A percentile compares a stretch with the other conserved stretches of the same genome.
phyloP scores from a whole-genome alignment of 2,329 filamentous ascomycete genomes.

The Colletotrichum limetticola region DNA sequence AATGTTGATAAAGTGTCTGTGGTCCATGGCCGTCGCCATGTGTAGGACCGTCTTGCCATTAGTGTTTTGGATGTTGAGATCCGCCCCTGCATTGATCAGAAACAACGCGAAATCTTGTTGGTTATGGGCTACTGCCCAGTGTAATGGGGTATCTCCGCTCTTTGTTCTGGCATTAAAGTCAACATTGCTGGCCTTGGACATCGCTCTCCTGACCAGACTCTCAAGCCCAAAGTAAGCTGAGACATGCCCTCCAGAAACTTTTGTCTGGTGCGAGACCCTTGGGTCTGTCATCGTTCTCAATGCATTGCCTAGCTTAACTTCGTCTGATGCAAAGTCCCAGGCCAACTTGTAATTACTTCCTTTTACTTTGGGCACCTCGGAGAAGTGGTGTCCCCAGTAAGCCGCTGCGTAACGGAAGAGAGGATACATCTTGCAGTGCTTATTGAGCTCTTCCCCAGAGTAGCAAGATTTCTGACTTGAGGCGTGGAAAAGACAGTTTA shows the following conservation, averaged over 20 bases:
- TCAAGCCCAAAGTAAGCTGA: constrained; percentile 17
- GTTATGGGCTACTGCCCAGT: constrained; percentile 3
- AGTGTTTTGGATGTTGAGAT: constrained; percentile 3
- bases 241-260: neutral
- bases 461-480: neutral
- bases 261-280: neutral
- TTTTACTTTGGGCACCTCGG: neutral
- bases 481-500: neutral
- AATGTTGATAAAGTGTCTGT: neutral
- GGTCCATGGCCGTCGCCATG: neutral
- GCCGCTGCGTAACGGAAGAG: constrained; percentile 14
- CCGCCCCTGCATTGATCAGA: neutral
- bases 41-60: constrained; percentile 4
- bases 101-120: neutral
- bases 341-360: constrained; percentile 3
- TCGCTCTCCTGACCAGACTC: neutral
- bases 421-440: neutral
- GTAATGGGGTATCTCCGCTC: constrained; percentile 8
- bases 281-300: neutral
- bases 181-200: neutral
- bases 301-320: neutral
- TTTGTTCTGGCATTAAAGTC: constrained; percentile 12
- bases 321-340: constrained; percentile 2
- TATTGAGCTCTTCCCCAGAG: neutral
- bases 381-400: constrained; percentile 4